Evolutionary conservation across 352 stramenopile genomes (phyloP).

Genomic region (Albugo laibachii): DNA sequence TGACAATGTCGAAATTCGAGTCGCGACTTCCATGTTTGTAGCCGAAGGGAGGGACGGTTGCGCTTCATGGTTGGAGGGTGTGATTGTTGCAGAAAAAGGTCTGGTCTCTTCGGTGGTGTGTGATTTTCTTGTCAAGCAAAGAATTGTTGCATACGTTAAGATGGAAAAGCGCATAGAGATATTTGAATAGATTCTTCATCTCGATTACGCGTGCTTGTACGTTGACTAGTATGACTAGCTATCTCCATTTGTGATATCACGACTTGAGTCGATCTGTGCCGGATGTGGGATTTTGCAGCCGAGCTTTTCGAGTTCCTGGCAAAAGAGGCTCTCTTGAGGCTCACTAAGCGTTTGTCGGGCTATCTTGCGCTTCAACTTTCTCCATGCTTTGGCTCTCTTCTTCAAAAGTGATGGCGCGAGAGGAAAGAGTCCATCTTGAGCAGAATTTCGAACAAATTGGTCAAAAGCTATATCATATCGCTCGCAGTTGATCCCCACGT

Average conservation of each 20-base stretch:
- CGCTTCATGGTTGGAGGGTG: slow-evolving; percentile 39
- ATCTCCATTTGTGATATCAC: no score
- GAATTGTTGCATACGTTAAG: slow-evolving; percentile 33
- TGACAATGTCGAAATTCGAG: slow-evolving; percentile 23
- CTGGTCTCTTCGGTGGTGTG: slow-evolving; percentile 30
- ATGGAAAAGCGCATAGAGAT: slow-evolving; percentile 38
- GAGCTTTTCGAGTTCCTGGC: slow-evolving; percentile 25
- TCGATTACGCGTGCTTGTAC: not conserved
- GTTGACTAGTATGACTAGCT: no score
- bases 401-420: slow-evolving; percentile 27
- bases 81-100: slow-evolving; percentile 22
- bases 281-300: no score
- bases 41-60: slow-evolving; percentile 55
- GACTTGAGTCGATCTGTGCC: no score
- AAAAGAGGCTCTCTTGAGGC: slow-evolving; percentile 29
- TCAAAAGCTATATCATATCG: slow-evolving; percentile 6
- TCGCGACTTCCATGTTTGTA: slow-evolving; percentile 71
- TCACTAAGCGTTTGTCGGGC: slow-evolving; percentile 32
- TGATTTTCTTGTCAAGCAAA: slow-evolving; percentile 45
- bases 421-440: slow-evolving; percentile 32
- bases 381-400: slow-evolving; percentile 50
- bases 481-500: not conserved
- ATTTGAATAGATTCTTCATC: slow-evolving; percentile 18
- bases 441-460: slow-evolving; percentile 27
- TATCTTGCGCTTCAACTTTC: slow-evolving; percentile 54